A percentile compares a stretch with the other conserved stretches of the same genome.
These are phyloP conservation scores for Epichloe typhina DNA, from an alignment of 2,329 filamentous ascomycete species.

Conservation along the genomic window DNA sequence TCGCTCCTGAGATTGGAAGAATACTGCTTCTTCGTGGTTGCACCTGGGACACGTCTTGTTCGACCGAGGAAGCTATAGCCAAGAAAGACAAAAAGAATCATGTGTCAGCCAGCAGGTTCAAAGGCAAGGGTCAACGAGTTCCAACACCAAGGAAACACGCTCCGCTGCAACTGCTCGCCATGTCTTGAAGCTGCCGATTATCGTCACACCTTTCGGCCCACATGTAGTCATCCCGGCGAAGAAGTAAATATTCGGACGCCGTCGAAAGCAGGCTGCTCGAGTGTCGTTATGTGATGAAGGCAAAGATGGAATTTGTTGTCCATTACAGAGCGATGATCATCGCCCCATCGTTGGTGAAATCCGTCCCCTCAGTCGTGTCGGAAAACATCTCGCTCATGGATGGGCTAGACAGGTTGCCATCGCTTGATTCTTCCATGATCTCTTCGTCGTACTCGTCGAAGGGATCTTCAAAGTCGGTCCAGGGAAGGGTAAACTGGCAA, in stretches of 20 bases:
- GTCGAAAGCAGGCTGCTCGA: neutral
- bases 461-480: constrained; percentile 16
- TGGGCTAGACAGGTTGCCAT: neutral
- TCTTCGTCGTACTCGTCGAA: constrained; percentile 28
- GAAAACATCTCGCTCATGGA: constrained; percentile 7
- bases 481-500: constrained; percentile 16
- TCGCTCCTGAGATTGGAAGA: constrained; percentile 97
- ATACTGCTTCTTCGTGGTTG: constrained; percentile 80
- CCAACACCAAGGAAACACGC: constrained; percentile 11
- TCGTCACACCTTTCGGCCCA: neutral
- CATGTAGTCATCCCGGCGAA: neutral
- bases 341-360: constrained; percentile 12
- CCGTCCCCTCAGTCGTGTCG: constrained; percentile 9
- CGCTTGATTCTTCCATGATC: constrained; percentile 12
- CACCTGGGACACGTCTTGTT: constrained; percentile 78
- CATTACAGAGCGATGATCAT: constrained; percentile 7
- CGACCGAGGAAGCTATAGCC: constrained; percentile 72
- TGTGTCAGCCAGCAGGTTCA: constrained; percentile 29
- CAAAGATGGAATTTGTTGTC: neutral
- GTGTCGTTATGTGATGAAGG: neutral
- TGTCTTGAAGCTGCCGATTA: neutral
- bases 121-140: constrained; percentile 14
- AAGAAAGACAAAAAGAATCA: constrained; percentile 13
- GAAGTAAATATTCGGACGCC: neutral
- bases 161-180: constrained; percentile 7